A percentile compares a stretch with the other conserved stretches of the same genome.
phyloP scores from a whole-genome alignment of 768 basidiomycete genomes.

The Auriculariales sp. region DNA sequence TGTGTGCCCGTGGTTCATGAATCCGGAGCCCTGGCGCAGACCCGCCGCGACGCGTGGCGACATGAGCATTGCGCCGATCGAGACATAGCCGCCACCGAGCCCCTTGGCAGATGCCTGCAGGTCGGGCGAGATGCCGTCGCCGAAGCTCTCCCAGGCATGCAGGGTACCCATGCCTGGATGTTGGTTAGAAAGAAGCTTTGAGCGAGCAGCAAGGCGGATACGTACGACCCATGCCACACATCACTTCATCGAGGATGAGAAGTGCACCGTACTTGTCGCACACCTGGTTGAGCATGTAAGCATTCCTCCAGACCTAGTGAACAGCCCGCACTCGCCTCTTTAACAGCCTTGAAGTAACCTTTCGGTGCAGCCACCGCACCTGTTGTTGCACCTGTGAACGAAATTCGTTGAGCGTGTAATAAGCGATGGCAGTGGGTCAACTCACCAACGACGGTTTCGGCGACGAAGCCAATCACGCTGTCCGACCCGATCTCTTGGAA shows the following conservation, averaged over 20 bases:
- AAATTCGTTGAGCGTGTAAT: not conserved
- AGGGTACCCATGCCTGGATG: conserved; percentile 66
- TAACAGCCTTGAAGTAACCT: conserved; percentile 79
- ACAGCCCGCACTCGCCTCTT: no score
- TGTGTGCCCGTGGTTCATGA: conserved; percentile 77
- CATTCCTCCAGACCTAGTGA: no score
- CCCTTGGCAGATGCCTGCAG: conserved; percentile 84
- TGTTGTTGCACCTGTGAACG: conserved; percentile 70
- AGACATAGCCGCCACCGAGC: conserved; percentile 72
- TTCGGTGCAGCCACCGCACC: conserved; percentile 65
- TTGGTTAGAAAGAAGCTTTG: conserved; percentile 1
- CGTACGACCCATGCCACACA: conserved; percentile 85
- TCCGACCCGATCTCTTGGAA: conserved; percentile 70
- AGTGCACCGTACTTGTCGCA: conserved; percentile 31
- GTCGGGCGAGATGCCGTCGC: conserved; percentile 66
- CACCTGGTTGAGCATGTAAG: no score
- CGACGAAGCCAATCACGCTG: conserved; percentile 54
- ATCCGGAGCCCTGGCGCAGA: conserved; percentile 49
- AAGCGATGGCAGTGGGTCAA: no score
- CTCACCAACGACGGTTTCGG: conserved; percentile 15
- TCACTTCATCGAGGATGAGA: conserved; percentile 83
- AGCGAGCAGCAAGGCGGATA: conserved; percentile 8
- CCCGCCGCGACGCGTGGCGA: conserved; percentile 56
- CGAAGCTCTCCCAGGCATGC: conserved; percentile 76
- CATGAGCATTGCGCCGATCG: conserved; percentile 73